Evolutionary conservation across 495 filamentous ascomycete species (phyloP), one percentile per base, ranked within the genome.

Genomic region (Aspergillus olivimuriae): DNA sequence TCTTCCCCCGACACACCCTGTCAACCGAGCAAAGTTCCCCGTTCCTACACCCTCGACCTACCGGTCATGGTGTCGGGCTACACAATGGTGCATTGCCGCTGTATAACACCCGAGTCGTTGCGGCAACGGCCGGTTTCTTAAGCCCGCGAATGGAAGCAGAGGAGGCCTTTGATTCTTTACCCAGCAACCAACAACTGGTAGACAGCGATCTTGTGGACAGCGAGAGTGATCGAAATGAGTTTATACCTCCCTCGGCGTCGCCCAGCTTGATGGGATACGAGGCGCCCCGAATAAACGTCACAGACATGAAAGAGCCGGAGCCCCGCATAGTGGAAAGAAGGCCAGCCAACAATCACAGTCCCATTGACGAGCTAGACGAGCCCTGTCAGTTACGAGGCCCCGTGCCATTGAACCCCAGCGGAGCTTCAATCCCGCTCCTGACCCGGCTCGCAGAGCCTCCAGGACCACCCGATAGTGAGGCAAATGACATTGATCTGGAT

Each of bases 1-100:
- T 73, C 22, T 81, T 80, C 46, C 77, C 77, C 17, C 40, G 48
- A 5, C 42, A 51, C 10, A 34, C 23, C 32, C 31, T 23, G n/a
- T 15, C 31, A 21, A 39, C 28, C 20, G 45, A 47, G 4, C 41
- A 33, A 16, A n/a, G 31, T 4, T n/a, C 41, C 5, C 39, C 46
- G 11, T 34, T 42, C n/a, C 43, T 43, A 15, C 48, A 47, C 7
- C 43, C 50, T 5, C 33, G 43, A 9, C 47, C 42, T 17, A 39
- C 44, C 7, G 43, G 54, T 30, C 40, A 47, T 18, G 51, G 51
- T 8, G 46, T 58, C 17, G 55, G 51, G 6, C 44, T 55, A 23
- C 44, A 50, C 21, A 54, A 52, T 31, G 43, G 48, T 14, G 43
- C 47, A 30, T 26, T 54, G 9, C 55, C 55, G 12, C 35, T 50